phyloP scores from a whole-genome alignment of 208 protist species.

The Porcisia deanei region DNA sequence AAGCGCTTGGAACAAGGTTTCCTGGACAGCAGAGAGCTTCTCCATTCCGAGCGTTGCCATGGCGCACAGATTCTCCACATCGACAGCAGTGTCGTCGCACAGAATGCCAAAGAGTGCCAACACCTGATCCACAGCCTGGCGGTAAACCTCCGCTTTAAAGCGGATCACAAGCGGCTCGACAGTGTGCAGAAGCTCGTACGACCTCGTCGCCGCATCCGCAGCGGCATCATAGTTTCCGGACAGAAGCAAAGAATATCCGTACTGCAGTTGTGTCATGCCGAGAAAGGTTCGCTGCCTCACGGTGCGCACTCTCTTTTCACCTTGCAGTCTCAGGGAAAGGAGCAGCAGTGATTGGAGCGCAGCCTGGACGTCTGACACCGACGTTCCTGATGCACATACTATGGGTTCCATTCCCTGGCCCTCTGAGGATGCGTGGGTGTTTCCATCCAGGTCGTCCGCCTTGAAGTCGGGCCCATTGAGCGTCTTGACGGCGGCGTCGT shows the following conservation, averaged over 20 bases:
- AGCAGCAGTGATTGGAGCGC: slow-evolving; percentile 24
- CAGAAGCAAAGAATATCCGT: slow-evolving; percentile 23
- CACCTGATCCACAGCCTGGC: slow-evolving; percentile 4
- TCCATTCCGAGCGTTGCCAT: slow-evolving; percentile 26
- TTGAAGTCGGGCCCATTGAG: background rate
- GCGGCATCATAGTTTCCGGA: slow-evolving; percentile 20
- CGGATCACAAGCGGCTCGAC: slow-evolving; percentile 37
- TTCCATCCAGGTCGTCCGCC: background rate
- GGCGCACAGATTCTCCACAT: slow-evolving; percentile 24
- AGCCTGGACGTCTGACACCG: background rate
- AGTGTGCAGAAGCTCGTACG: slow-evolving; percentile 26
- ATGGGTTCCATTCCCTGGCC: background rate
- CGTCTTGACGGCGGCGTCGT: slow-evolving; percentile 27
- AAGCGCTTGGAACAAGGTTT: slow-evolving; percentile 11
- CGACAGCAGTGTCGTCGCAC: background rate
- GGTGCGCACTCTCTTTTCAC: background rate
- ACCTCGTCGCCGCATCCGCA: background rate
- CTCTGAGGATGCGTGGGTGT: background rate
- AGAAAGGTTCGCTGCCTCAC: slow-evolving; percentile 26
- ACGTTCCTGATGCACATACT: background rate
- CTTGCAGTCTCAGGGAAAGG: slow-evolving; percentile 35
- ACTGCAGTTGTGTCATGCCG: slow-evolving; percentile 39
- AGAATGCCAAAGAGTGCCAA: background rate
- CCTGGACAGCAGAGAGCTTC: slow-evolving; percentile 11
- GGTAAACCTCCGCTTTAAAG: slow-evolving; percentile 18